Evolutionary conservation across 192 early-diverging fungal species (phyloP).

Genomic region (Mortierella alpina): DNA sequence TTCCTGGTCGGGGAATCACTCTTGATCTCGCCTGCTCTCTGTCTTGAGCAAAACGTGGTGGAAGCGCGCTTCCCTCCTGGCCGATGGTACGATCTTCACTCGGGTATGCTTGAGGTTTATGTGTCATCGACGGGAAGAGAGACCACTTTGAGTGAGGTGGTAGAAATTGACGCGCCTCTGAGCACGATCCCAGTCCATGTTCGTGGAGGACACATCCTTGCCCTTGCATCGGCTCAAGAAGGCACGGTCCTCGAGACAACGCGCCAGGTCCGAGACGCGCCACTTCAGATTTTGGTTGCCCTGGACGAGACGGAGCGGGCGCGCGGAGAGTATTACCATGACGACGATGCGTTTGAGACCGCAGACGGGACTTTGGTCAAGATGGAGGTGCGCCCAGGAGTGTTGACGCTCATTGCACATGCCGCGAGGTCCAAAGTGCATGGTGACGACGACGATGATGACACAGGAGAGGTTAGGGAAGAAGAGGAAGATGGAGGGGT

Average conservation of each 20-base stretch:
- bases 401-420: conserved; percentile 6
- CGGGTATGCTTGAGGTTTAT: conserved; percentile 11
- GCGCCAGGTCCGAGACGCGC: conserved; percentile 36
- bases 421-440: not conserved
- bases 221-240: conserved; percentile 48
- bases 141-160: not conserved
- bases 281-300: conserved; percentile 62
- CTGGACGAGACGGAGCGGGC: conserved; percentile 60
- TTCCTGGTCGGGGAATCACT: conserved; percentile 66
- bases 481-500: not conserved
- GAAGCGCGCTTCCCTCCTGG: conserved; percentile 67
- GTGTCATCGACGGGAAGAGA: not conserved
- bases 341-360: conserved; percentile 58
- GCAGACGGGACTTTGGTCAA: conserved; percentile 25
- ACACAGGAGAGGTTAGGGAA: not conserved
- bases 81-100: conserved; percentile 73
- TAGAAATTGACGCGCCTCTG: conserved; percentile 62
- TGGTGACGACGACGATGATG: not conserved
- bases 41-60: conserved; percentile 54
- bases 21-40: conserved; percentile 68
- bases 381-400: conserved; percentile 10
- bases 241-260: conserved; percentile 56
- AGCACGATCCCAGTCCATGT: conserved; percentile 69
- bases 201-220: conserved; percentile 68
- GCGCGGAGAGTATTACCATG: conserved; percentile 64